Evolutionary conservation across 768 basidiomycete genomes (phyloP).

Genomic region (Mycena maculata): DNA sequence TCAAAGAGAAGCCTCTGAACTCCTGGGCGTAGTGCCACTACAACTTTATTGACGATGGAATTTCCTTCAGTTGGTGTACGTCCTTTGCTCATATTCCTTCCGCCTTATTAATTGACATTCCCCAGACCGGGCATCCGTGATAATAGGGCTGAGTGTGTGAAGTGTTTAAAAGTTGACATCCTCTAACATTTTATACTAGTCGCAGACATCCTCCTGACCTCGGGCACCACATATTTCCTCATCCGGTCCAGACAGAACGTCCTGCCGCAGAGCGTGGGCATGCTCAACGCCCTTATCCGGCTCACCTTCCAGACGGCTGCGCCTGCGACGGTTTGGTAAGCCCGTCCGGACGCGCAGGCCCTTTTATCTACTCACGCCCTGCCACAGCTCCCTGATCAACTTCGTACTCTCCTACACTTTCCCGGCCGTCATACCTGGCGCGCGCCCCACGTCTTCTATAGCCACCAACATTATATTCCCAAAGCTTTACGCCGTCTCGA

Average conservation of each 20-base stretch:
- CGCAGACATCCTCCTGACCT: background rate
- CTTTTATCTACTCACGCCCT: background rate
- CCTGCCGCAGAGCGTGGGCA: constrained; percentile 11
- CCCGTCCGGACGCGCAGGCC: too few relatives aligned
- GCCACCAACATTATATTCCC: background rate
- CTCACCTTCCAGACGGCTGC: constrained; percentile 19
- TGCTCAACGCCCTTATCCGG: constrained; percentile 11
- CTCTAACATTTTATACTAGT: background rate
- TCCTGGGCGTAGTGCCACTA: background rate
- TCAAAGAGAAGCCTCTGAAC: background rate
- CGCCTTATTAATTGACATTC: too few relatives aligned
- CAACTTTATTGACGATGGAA: background rate
- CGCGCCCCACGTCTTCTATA: background rate
- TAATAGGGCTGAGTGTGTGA: too few relatives aligned
- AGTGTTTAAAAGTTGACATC: background rate
- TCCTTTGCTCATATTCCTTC: too few relatives aligned
- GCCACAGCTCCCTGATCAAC: background rate
- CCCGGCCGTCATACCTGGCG: background rate
- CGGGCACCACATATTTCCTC: background rate
- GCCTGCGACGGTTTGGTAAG: constrained; percentile 12
- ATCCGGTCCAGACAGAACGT: background rate
- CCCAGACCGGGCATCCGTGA: too few relatives aligned
- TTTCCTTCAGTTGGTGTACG: background rate
- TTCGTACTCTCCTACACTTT: background rate
- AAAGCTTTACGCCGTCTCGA: too few relatives aligned